Evolutionary conservation across 1,284 basidiomycete species (phyloP), one percentile per base, ranked within the genome.

Genomic region (Phylloporus gajari): DNA sequence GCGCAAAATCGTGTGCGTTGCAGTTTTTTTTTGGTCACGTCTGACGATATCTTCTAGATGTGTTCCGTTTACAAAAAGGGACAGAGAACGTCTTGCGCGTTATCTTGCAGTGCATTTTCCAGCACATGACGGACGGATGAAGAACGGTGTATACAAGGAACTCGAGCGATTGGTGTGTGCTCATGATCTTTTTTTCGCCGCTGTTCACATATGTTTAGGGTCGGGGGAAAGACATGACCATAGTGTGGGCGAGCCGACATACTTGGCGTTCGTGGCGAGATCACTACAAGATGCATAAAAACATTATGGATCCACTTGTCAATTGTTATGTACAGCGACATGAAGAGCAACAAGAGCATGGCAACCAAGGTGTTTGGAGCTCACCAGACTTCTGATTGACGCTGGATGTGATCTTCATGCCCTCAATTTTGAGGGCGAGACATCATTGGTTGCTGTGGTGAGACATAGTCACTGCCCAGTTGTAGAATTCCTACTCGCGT

Each of bases 231-330:
- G 85, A 76, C 19, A n/a, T 1, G 15, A n/a, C 80, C 65, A 89
- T 85, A 84, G 73, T 71, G 1, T 90, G 88, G 88, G 83, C 84
- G 13, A 73, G 70, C 7, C 78, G 80, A 4, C 90, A 91, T 74
- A 75, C 89, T 3, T 87, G 84, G 85, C 82, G 85, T 46, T 88
- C 88, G 17, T 91, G 90, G 90, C 84, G 89, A 15, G 84, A 90
- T 60, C 86, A 85, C 44, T 91, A 91, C 78, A 79, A 76, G 68
- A 88, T 82, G 61, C 82, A 89, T 68, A 44, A 79, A 30, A 72
- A 60, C 0, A 64, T 67, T 12, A 88, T 90, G 72, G 85, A 92
- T 73, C 51, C 2, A 30, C 71, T 71, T 9, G 88, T 92, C 48
- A 74, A 71, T 38, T 70, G 66, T 62, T 85, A 85, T 65, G 23